Evolutionary conservation across 2,329 filamentous ascomycete genomes (phyloP), one percentile per base, ranked within the genome.

Genomic region (Lasiodiplodia hormozganensis): DNA sequence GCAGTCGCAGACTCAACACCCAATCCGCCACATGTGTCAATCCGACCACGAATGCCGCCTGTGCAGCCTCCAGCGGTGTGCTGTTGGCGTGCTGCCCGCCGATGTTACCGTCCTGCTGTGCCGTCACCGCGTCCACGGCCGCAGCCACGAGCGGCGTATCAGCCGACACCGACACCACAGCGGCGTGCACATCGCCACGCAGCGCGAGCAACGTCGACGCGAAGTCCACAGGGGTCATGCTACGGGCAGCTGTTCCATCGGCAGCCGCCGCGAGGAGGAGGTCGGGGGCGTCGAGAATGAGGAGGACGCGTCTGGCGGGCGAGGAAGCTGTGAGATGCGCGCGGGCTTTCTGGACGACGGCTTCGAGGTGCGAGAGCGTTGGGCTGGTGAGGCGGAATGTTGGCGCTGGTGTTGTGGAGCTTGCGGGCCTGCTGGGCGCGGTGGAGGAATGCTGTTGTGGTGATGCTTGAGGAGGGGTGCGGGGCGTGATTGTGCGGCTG

Each of bases 21-120:
- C 87, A 83, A n/a, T 87, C 82, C 10, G 94, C 92, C 73, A 88
- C 86, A 77, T 97, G 93, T n/a, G 91, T 92, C 71, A 91, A 80
- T 6, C 87, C 87, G 43, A 94, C 83, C 23, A 91, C 81, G 69
- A 97, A 87, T n/a, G 89, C 85, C 1, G 92, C 88, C 73, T 93
- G 89, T 69, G 90, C 86, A 58, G 84, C 86, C 77, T 96, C 92
- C 52, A 96, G 78, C 2, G 86, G 85, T 12, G 91, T 92, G 21
- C 82, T 77, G 71, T 87, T 14, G 2, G 25, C 23, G 10, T 38
- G 47, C 23, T 40, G 56, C 0, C 58, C 56, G 14, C 34, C 49
- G 14, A 75, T 47, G 18, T 34, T 2, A 21, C n/a, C 14, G 11
- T 6, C 5, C 10, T 56, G 14, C 18, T 74, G 74, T 28, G 74